Evolutionary conservation across 75 land plant genomes (phyloP), one percentile per base, ranked within the genome.

Genomic region (Adiantum capillusveneris): DNA sequence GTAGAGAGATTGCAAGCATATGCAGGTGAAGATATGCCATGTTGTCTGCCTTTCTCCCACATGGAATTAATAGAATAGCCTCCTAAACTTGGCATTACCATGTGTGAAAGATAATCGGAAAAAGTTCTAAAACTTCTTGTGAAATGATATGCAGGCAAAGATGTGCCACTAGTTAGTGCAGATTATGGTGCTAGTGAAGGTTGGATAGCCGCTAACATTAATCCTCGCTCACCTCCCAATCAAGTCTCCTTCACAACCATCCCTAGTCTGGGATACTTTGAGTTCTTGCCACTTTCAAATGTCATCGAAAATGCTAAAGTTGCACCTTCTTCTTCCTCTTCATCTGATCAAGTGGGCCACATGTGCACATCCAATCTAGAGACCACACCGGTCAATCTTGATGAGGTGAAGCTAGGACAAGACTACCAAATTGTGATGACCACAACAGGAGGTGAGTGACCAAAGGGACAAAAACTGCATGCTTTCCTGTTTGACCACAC

Each of bases 161-260:
- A 39, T 7, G 56, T 85, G 64, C 80, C 85, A 0, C 49, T 85
- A 31, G 70, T 82, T 14, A 56, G 71, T 55, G 69, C 72, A 3
- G 89, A 79, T 43, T 85, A 85, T 58, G 89, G 85, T n/a, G 64
- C 89, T 11, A 70, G 82, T 0, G 89, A 85, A 68, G 46, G 80
- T 36, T 79, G 85, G 79, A 65, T 85, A 25, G 88, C 75, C 2
- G 76, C 57, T 1, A 85, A 81, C 54, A 22, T 76, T 9, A 57
- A 78, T 30, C 89, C 85, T 12, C 37, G 25, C 2, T 41, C 37
- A 0, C 60, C 77, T 0, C 85, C 85, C 0, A 79, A 85, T 31
- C 27, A 53, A 12, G 74, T 63, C 14, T 65, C 67, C 30, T 85
- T 68, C 59, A 65, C 89, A 0, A 73, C 79, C 25, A 30, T 82